A percentile compares a stretch with the other conserved stretches of the same genome.
Conservation (phyloP, 345 rosid species). For the Crucihimalaya himalaica region DNA sequence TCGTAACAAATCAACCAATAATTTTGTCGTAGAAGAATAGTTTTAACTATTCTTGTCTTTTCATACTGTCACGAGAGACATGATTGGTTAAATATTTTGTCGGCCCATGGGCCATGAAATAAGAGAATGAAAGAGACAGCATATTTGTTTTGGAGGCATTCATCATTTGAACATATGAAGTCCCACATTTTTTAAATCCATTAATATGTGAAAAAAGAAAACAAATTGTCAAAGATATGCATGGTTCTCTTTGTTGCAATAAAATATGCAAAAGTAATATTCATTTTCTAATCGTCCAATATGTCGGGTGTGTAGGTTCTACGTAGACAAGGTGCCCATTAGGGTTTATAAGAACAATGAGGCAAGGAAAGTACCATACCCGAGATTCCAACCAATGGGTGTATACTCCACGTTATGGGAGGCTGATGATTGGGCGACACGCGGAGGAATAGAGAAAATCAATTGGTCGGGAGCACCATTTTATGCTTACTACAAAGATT, state of each 20-base stretch:
- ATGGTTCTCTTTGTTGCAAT: background rate
- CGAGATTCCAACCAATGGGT: constrained; percentile 81
- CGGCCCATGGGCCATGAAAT: constrained; percentile 26
- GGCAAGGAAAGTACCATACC: constrained; percentile 69
- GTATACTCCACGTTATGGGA: constrained; percentile 92
- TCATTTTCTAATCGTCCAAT: background rate
- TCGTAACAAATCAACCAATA: constrained; percentile 10
- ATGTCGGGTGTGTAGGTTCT: constrained; percentile 52
- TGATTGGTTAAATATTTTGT: constrained; percentile 37
- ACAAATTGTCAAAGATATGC: background rate
- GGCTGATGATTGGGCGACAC: constrained; percentile 98
- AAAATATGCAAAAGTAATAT: background rate
- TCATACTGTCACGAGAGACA: constrained; percentile 27
- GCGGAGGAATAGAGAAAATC: constrained; percentile 89
- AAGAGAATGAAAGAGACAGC: constrained; percentile 40
- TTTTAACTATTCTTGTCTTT: constrained; percentile 15
- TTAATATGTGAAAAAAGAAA: background rate
- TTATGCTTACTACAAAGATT: constrained; percentile 78
- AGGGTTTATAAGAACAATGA: constrained; percentile 91
- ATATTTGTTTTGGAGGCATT: constrained; percentile 24
- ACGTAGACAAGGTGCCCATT: constrained; percentile 73
- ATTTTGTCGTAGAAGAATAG: constrained; percentile 21
- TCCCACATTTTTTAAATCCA: constrained; percentile 22
- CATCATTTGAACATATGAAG: constrained; percentile 19
- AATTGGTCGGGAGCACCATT: constrained; percentile 90